A percentile compares a stretch with the other conserved stretches of the same genome.
These are phyloP conservation scores for Hypoxylon rubiginosum DNA, from an alignment of 2,329 filamentous ascomycete genomes.

Conservation along the genomic window DNA sequence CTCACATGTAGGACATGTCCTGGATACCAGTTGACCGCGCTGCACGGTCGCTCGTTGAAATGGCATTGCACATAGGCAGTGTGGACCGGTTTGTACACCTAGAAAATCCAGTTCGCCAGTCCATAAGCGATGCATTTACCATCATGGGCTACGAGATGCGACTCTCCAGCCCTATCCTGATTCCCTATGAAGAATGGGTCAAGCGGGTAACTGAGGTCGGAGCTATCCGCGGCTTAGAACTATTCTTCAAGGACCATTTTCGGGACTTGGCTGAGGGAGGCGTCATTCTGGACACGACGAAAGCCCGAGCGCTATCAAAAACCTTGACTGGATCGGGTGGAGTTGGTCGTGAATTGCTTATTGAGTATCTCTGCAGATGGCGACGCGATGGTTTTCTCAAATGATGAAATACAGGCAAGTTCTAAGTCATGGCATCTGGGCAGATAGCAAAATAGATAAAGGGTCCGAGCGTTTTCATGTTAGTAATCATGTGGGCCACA, in stretches of 20 bases:
- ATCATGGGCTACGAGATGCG: constrained; percentile 16
- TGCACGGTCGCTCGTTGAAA: constrained; percentile 19
- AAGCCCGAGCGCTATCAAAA: constrained; percentile 30
- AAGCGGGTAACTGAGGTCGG: constrained; percentile 18
- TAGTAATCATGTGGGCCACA: neutral
- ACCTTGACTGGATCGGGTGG: constrained; percentile 24
- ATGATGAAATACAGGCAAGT: neutral
- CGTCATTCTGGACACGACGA: constrained; percentile 39
- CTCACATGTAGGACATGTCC: neutral
- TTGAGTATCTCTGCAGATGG: constrained; percentile 41
- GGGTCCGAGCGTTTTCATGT: neutral
- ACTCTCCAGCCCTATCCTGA: constrained; percentile 5
- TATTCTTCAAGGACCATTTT: constrained; percentile 43
- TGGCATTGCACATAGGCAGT: neutral
- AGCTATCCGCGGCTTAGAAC: constrained; percentile 31
- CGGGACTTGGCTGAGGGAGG: constrained; percentile 33
- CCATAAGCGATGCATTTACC: neutral
- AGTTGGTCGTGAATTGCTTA: constrained; percentile 35
- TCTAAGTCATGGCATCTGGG: too few species aligned
- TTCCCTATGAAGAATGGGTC: constrained; percentile 39
- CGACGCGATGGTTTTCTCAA: constrained; percentile 37
- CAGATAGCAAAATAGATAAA: neutral
- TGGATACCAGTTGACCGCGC: constrained; percentile 34
- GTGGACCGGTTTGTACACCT: constrained; percentile 20
- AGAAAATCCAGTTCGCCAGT: constrained; percentile 38